Evolutionary conservation across 169 alveolate genomes (phyloP).

Genomic region (Cryptosporidium baileyi): DNA sequence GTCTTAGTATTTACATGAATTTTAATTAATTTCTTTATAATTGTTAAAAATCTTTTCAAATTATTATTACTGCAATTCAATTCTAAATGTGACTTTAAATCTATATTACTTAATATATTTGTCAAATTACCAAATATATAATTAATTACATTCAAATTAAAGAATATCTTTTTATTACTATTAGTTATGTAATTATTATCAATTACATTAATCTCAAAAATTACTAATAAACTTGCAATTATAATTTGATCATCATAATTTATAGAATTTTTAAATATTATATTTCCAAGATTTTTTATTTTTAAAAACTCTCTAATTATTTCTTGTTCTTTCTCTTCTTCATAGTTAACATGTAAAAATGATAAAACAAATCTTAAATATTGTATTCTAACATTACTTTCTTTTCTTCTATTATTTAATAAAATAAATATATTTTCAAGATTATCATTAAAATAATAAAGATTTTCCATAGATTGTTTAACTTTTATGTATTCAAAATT

Average conservation of each 20-base stretch:
- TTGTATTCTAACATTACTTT: constrained; percentile 23
- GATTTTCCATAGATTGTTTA: neutral
- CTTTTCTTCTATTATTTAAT: neutral
- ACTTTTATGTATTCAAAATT: constrained; percentile 21
- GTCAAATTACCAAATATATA: constrained; percentile 5
- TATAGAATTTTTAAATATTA: constrained; percentile 17
- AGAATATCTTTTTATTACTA: neutral
- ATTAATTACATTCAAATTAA: constrained; percentile 12
- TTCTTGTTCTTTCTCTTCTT: no score
- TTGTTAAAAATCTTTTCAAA: neutral
- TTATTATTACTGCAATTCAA: neutral
- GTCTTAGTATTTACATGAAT: neutral
- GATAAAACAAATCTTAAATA: constrained; percentile 40
- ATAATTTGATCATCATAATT: neutral
- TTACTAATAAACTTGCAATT: neutral
- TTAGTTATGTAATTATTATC: neutral
- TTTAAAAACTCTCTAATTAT: neutral
- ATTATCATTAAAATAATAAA: neutral
- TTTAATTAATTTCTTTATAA: neutral
- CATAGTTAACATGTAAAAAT: neutral
- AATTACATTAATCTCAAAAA: neutral
- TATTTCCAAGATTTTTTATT: constrained; percentile 4
- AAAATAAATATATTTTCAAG: neutral
- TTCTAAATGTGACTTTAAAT: neutral
- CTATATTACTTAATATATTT: neutral